Conservation (phyloP, 768 basidiomycete genomes). For the Tephrocybe sp. region DNA sequence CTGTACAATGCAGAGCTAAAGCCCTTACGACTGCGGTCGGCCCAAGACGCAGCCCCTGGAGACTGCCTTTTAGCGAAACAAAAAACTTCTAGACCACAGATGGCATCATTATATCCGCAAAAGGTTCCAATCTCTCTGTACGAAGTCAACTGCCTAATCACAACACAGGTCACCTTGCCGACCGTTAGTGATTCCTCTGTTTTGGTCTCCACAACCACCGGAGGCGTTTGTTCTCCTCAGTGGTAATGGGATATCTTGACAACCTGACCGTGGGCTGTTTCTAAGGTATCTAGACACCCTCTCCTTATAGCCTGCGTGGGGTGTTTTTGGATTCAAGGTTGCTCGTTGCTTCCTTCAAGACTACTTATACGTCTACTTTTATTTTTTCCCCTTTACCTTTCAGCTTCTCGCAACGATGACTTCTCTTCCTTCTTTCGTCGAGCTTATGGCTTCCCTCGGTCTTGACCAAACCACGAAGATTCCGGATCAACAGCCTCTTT, state of each 20-base stretch:
- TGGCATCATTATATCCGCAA: constrained; percentile 16
- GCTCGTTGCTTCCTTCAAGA: constrained; percentile 25
- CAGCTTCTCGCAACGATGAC: constrained; percentile 46
- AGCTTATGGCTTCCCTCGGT: constrained; percentile 84
- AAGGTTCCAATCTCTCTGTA: neutral
- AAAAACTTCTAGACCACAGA: constrained; percentile 3
- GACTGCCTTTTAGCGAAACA: neutral
- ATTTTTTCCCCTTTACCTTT: constrained; percentile 33
- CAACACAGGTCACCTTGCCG: constrained; percentile 60
- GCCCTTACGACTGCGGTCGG: too few species aligned
- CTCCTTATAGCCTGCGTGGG: constrained; percentile 38
- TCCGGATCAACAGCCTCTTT: constrained; percentile 35
- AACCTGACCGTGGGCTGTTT: constrained; percentile 60
- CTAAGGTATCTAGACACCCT: constrained; percentile 40
- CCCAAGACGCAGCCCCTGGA: neutral
- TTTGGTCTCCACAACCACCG: constrained; percentile 39
- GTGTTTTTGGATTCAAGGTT: constrained; percentile 31
- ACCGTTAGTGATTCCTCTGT: constrained; percentile 49
- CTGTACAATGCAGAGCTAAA: neutral
- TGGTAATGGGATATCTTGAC: constrained; percentile 49
- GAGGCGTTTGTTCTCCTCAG: constrained; percentile 30
- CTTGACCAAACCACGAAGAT: constrained; percentile 45
- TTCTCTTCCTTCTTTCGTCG: constrained; percentile 82
- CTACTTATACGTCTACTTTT: constrained; percentile 24
- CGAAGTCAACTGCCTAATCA: constrained; percentile 24